phyloP scores from a whole-genome alignment of 164 flowering plant species.

The Magnolia sinica region DNA sequence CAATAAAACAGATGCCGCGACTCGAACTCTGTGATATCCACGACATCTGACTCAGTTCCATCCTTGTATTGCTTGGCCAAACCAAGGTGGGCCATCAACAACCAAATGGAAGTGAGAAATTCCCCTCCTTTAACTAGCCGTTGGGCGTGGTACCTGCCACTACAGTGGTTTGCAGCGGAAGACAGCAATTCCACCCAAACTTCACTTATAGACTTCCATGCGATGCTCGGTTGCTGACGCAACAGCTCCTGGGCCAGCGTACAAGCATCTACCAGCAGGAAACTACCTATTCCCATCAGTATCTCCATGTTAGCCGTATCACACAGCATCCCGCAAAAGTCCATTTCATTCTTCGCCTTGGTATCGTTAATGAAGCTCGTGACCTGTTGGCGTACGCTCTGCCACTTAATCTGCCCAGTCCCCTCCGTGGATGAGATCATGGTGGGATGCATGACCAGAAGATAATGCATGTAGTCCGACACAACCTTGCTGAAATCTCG shows the following conservation, averaged over 20 bases:
- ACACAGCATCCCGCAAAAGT: background rate
- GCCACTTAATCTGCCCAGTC: slow-evolving; percentile 10
- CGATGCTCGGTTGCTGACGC: background rate
- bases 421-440: slow-evolving; percentile 17
- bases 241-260: slow-evolving; percentile 14
- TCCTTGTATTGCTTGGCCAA: slow-evolving; percentile 1
- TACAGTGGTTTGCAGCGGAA: background rate
- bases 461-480: slow-evolving; percentile 23
- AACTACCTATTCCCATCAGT: slow-evolving; percentile 20
- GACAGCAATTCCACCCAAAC: slow-evolving; percentile 15
- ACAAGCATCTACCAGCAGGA: slow-evolving; percentile 19
- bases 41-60: too few species aligned
- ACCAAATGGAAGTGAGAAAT: slow-evolving; percentile 6
- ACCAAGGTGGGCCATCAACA: slow-evolving; percentile 10
- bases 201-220: slow-evolving; percentile 4
- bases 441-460: slow-evolving; percentile 13
- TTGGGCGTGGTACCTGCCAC: slow-evolving; percentile 1
- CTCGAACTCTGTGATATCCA: too few species aligned
- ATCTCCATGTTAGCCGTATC: background rate
- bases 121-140: slow-evolving; percentile 11
- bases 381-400: slow-evolving; percentile 22
- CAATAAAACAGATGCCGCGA: too few species aligned
- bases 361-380: slow-evolving; percentile 1
- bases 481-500: background rate
- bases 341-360: background rate